Percentiles rank a stretch among this genome's conserved stretches.
phyloP scores from a whole-genome alignment of 2,329 filamentous ascomycete genomes.

The Fusarium concolor region DNA sequence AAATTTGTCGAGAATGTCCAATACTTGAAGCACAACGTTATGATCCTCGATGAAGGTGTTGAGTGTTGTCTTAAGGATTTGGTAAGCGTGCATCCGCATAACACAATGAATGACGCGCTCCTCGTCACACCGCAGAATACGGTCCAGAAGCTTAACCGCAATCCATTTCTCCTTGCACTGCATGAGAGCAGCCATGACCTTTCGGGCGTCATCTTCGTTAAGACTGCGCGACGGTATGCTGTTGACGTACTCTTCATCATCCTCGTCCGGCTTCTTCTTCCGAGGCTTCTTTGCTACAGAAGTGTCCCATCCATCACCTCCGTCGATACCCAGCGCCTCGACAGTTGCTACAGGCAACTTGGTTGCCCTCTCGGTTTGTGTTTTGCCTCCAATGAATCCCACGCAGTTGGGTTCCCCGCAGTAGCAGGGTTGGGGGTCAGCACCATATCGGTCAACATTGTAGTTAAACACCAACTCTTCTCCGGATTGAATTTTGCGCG shows the following conservation, averaged over 20 bases:
- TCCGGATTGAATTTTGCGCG: constrained; percentile 83
- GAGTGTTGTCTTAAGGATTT: constrained; percentile 89
- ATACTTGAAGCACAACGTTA: constrained; percentile 88
- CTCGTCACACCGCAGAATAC: constrained; percentile 88
- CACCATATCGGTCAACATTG: constrained; percentile 98
- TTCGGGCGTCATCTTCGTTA: constrained; percentile 85
- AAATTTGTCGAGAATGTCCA: constrained; percentile 89
- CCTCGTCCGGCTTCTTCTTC: constrained; percentile 91
- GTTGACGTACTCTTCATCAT: constrained; percentile 96
- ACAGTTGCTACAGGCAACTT: constrained; percentile 91
- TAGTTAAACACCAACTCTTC: constrained; percentile 99
- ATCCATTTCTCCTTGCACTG: constrained; percentile 99
- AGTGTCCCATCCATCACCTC: constrained; percentile 91
- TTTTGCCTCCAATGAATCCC: constrained; percentile 97
- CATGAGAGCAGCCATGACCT: constrained; percentile 96
- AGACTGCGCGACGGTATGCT: constrained; percentile 83
- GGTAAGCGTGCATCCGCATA: constrained; percentile 96
- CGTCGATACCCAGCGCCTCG: constrained; percentile 95
- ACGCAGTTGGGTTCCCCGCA: constrained; percentile 95
- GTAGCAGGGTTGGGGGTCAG: constrained; percentile 96
- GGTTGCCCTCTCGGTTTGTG: constrained; percentile 93
- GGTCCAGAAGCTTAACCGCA: constrained; percentile 90
- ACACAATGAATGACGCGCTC: constrained; percentile 89
- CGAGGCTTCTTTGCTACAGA: constrained; percentile 88
- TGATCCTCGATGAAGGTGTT: constrained; percentile 88